Base-by-base conservation (phyloP, 2,329 filamentous ascomycete genomes). In the Penicillium glabrum region DNA sequence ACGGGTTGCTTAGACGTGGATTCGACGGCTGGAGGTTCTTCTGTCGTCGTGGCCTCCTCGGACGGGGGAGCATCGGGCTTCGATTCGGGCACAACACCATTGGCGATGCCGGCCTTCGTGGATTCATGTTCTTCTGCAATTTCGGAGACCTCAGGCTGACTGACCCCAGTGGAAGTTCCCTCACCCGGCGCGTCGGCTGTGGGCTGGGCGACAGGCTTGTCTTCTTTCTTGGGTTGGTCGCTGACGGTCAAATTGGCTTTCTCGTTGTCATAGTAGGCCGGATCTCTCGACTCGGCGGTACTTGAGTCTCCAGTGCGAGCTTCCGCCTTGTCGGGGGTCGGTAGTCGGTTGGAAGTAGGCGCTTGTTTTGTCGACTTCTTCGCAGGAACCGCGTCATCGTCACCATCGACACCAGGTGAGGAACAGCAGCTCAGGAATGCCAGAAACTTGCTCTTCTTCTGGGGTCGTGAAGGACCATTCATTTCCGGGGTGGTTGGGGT, bases 21-120 rank as follows among this genome's bases (percentile, higher is more conserved):
- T 43, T 82, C 72, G 29, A 83, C 82, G 43, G 75, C 70, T 27
- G 78, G 72, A 6, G 79, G 80, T 71, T 90, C 88, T 35, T 81
- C 80, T 85, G 91, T 90, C 54, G 86, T 81, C 53, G 88, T 21
- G 37, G 9, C 31, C 29, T 37, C 39, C 39, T 46, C 43, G 14
- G 27, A 16, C 9, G 50, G 7, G 9, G 21, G 16, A 8, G 27
- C 43, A 33, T 53, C 50, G 13, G 50, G 3, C 31, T 64, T 61
- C 52, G 61, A 48, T 47, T 67, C 62, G 39, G 65, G 33, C 31
- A 61, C 57, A 39, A 61, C 29, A 11, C 57, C 58, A 46, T 54
- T 61, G 3, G 50, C 52, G n/a, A 47, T 35, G 24, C 47, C 52
- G 3, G 45, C 48, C 10, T 56, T 50, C 8, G 58, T 50, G 9